Percentiles rank a stretch among this genome's conserved stretches.
Conservation (phyloP, 2,329 filamentous ascomycete species). For the Drechmeria coniospora region DNA sequence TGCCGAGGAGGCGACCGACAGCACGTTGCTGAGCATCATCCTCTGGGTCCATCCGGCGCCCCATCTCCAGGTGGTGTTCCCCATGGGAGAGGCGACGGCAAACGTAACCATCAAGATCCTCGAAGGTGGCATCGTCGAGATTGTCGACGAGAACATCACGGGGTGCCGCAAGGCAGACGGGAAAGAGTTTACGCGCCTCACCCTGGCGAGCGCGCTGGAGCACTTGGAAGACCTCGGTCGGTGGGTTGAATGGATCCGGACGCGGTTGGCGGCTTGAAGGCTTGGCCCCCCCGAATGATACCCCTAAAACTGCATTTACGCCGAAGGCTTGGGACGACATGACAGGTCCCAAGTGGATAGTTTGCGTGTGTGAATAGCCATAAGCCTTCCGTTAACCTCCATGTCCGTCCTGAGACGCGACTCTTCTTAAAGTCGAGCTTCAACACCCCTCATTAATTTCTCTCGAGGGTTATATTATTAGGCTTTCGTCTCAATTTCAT, state of each 20-base stretch:
- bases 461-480: no score
- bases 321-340: no score
- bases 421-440: no score
- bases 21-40: constrained; percentile 33
- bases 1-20: constrained; percentile 1
- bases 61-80: constrained; percentile 37
- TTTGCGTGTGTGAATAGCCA: no score
- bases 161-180: constrained; percentile 14
- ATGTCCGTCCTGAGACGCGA: no score
- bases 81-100: constrained; percentile 30
- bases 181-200: constrained; percentile 22
- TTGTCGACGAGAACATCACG: constrained; percentile 40
- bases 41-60: constrained; percentile 34
- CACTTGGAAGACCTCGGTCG: constrained; percentile 34
- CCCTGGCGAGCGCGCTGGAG: constrained; percentile 30
- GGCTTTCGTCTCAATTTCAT: no score
- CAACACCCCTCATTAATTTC: no score
- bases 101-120: constrained; percentile 43
- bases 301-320: no score
- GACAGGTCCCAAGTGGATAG: no score
- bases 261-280: no score
- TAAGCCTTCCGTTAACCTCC: no score
- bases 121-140: constrained; percentile 40
- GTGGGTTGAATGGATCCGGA: constrained; percentile 38
- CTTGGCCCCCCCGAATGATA: no score